These are phyloP conservation scores for Teunomyces atbi DNA, from an alignment of 805 yeast genomes.

Conservation along the genomic window DNA sequence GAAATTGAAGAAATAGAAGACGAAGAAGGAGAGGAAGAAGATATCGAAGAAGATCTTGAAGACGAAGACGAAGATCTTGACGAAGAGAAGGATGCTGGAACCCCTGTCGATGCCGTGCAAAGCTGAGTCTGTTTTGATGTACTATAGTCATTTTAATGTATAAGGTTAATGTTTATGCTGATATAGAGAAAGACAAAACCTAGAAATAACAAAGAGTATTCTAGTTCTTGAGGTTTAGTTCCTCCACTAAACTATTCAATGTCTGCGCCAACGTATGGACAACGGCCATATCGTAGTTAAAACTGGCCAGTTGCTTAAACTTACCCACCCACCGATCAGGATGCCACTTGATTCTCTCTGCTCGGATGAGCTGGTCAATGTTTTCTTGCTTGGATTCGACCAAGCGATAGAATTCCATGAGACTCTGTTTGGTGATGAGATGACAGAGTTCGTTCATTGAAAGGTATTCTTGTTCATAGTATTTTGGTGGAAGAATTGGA, in stretches of 20 bases:
- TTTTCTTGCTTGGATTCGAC: constrained; percentile 16
- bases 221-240: background rate
- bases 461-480: constrained; percentile 8
- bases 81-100: constrained; percentile 16
- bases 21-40: constrained; percentile 10
- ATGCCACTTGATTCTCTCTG: constrained; percentile 66
- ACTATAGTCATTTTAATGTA: background rate
- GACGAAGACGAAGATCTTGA: constrained; percentile 22
- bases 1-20: constrained; percentile 16
- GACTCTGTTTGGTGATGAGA: constrained; percentile 20
- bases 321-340: constrained; percentile 58
- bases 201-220: background rate
- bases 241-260: constrained; percentile 29
- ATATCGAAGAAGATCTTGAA: constrained; percentile 26
- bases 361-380: constrained; percentile 29
- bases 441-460: constrained; percentile 11
- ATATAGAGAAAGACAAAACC: background rate
- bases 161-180: background rate
- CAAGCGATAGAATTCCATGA: constrained; percentile 26
- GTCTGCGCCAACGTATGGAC: constrained; percentile 30
- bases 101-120: constrained; percentile 12
- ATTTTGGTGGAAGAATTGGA: constrained; percentile 12
- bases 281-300: constrained; percentile 23
- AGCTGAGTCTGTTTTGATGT: constrained; percentile 4
- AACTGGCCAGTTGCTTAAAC: constrained; percentile 12